Conservation (phyloP, 2,329 filamentous ascomycete species). For the Colletotrichum costaricense region DNA sequence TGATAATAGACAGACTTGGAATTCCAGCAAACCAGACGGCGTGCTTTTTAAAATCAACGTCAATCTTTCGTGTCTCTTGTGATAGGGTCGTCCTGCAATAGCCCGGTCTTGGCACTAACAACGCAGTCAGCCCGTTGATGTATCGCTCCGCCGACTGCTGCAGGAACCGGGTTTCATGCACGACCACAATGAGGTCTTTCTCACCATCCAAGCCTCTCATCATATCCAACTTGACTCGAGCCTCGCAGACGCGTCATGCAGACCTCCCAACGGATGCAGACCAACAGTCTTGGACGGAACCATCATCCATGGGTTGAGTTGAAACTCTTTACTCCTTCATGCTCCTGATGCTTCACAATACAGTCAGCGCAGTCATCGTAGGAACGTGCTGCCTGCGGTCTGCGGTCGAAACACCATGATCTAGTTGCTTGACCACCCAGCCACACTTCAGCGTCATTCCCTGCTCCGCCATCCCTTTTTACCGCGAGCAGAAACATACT, state of each 20-base stretch:
- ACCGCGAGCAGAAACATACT: constrained; percentile 1
- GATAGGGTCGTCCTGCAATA: not conserved
- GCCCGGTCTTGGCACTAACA: constrained; percentile 13
- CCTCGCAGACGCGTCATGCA: constrained; percentile 20
- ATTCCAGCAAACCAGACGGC: not conserved
- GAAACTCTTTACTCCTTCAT: constrained; percentile 1
- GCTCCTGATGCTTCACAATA: not conserved
- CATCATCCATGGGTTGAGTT: not conserved
- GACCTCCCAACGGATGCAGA: not conserved
- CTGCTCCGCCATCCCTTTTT: not conserved
- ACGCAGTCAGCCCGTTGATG: constrained; percentile 2
- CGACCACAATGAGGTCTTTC: not conserved
- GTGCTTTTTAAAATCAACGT: not conserved
- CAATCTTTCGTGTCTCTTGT: not conserved
- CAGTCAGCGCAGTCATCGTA: not conserved
- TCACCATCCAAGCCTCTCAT: constrained; percentile 1
- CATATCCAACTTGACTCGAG: constrained; percentile 25
- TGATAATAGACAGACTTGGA: not conserved
- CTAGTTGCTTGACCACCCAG: not conserved
- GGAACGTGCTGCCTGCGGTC: not conserved
- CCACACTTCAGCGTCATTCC: not conserved
- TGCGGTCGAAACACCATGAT: not conserved
- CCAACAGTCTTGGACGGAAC: constrained; percentile 8
- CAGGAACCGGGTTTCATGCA: constrained; percentile 34
- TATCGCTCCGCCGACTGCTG: constrained; percentile 22